Evolutionary conservation across 768 basidiomycete genomes (phyloP).

Genomic region (Krasilnikovozyma curviuscula): DNA sequence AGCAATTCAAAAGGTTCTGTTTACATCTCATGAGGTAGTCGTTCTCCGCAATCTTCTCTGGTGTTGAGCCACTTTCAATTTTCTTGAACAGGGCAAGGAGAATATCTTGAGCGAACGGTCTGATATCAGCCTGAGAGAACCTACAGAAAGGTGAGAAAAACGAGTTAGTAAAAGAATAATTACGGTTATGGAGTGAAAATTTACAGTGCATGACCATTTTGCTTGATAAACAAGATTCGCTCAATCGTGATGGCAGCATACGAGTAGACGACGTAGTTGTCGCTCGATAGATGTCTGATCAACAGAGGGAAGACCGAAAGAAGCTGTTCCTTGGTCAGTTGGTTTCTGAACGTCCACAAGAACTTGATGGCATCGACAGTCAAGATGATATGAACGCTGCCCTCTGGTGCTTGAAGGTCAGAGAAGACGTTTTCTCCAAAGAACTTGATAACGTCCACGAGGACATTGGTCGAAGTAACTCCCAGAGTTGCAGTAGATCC

Average conservation of each 20-base stretch:
- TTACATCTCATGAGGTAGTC: slow-evolving; percentile 94
- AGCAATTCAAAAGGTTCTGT: slow-evolving; percentile 17
- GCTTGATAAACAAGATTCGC: slow-evolving; percentile 75
- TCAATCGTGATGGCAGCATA: slow-evolving; percentile 99
- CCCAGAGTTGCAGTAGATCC: slow-evolving; percentile 51
- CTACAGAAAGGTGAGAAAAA: slow-evolving; percentile 28
- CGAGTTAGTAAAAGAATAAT: neutral
- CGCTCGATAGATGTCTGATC: slow-evolving; percentile 56
- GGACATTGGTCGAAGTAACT: slow-evolving; percentile 75
- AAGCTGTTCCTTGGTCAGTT: slow-evolving; percentile 87
- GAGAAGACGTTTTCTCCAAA: slow-evolving; percentile 79
- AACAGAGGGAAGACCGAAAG: slow-evolving; percentile 75
- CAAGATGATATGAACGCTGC: slow-evolving; percentile 44
- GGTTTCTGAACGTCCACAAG: slow-evolving; percentile 85
- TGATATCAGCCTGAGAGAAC: slow-evolving; percentile 71
- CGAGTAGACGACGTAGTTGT: slow-evolving; percentile 80
- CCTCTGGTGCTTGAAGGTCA: slow-evolving; percentile 54
- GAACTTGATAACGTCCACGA: slow-evolving; percentile 86
- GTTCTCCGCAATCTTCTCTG: slow-evolving; percentile 90
- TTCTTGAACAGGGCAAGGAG: slow-evolving; percentile 47
- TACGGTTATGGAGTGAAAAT: slow-evolving; percentile 22
- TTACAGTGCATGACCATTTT: slow-evolving; percentile 51
- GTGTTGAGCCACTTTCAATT: slow-evolving; percentile 56
- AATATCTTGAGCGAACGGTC: slow-evolving; percentile 56
- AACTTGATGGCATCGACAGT: slow-evolving; percentile 94